Conservation (phyloP, 768 basidiomycete genomes). For the Russula earlei region DNA sequence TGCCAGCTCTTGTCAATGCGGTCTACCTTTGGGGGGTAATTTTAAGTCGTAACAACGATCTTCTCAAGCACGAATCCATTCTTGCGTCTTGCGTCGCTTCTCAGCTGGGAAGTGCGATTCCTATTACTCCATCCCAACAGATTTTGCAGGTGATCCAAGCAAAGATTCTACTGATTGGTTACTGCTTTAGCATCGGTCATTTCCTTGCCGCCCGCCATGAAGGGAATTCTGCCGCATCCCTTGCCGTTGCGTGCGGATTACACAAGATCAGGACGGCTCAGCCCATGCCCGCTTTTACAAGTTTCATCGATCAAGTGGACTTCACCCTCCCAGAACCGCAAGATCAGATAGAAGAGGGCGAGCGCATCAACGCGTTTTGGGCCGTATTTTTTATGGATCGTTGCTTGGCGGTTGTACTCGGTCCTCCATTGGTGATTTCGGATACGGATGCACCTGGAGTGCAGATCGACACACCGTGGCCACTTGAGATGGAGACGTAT, state of each 20-base stretch:
- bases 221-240: conserved; percentile 24
- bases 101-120: conserved; percentile 34
- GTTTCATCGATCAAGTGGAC: conserved; percentile 18
- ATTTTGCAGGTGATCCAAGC: conserved; percentile 30
- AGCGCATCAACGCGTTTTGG: conserved; percentile 62
- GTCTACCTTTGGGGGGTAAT: conserved; percentile 31
- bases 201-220: conserved; percentile 28
- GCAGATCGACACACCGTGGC: conserved; percentile 34
- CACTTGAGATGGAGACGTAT: conserved; percentile 28
- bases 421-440: conserved; percentile 43
- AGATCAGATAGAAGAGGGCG: conserved; percentile 50
- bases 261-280: conserved; percentile 22
- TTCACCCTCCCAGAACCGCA: conserved; percentile 30
- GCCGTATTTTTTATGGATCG: conserved; percentile 50
- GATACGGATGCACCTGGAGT: conserved; percentile 39
- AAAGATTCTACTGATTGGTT: conserved; percentile 27
- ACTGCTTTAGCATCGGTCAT: conserved; percentile 25
- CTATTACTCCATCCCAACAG: conserved; percentile 27
- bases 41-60: conserved; percentile 21
- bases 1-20: conserved; percentile 35
- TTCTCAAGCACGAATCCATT: conserved; percentile 26
- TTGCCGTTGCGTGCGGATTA: conserved; percentile 25
- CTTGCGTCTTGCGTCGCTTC: conserved; percentile 42
- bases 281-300: conserved; percentile 11
- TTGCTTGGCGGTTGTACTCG: conserved; percentile 43